Evolutionary conservation across 352 stramenopile genomes (phyloP).

Genomic region (Globisporangium echinulatum): DNA sequence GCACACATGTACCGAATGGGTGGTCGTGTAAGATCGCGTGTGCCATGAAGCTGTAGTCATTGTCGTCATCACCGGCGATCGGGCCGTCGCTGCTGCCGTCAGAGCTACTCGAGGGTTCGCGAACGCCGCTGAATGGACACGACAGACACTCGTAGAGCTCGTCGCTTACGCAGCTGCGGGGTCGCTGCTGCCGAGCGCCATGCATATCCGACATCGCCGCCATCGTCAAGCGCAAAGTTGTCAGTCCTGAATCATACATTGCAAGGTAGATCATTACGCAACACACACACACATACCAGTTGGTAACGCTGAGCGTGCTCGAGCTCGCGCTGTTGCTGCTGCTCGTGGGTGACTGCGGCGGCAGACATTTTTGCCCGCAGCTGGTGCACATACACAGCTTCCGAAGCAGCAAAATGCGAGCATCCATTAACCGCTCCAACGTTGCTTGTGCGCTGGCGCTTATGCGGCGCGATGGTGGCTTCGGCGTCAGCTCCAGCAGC

Average conservation of each 20-base stretch:
- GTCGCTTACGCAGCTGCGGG: neutral
- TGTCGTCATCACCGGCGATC: conserved; percentile 13
- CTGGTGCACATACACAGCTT: neutral
- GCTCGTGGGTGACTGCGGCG: neutral
- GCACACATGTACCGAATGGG: conserved; percentile 27
- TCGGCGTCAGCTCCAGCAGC: neutral
- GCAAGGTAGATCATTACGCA: neutral
- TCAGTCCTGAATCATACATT: neutral
- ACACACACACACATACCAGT: neutral
- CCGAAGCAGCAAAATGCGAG: neutral
- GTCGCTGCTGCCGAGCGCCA: neutral
- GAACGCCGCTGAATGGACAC: conserved; percentile 36
- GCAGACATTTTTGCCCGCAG: neutral
- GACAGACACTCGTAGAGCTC: conserved; percentile 45
- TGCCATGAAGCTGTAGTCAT: conserved; percentile 47
- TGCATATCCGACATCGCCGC: neutral
- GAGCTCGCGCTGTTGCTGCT: neutral
- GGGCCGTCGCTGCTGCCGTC: conserved; percentile 6
- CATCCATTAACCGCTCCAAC: neutral
- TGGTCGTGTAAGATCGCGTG: conserved; percentile 61
- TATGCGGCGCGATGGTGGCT: neutral
- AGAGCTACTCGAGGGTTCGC: conserved; percentile 23
- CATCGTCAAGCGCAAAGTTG: neutral
- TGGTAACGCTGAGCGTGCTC: conserved; percentile 1
- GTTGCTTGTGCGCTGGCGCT: conserved; percentile 6